Percentiles rank a stretch among this genome's conserved stretches.
Evolutionary conservation across 106 monocot genomes (phyloP).

Genomic region (Cymbidium sinense): DNA sequence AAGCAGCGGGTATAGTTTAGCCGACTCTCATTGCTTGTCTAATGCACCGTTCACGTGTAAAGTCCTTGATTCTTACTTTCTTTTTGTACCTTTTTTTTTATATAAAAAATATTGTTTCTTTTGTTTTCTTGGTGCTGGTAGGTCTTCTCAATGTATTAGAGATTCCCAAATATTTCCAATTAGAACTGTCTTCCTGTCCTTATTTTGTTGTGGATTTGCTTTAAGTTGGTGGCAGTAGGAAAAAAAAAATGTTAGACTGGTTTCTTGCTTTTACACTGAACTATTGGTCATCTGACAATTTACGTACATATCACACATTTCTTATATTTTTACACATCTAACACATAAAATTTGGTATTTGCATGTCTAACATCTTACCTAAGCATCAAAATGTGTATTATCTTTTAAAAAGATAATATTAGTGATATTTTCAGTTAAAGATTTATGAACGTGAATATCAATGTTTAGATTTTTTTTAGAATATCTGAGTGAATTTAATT

Average conservation of each 20-base stretch:
- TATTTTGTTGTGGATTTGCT: background rate
- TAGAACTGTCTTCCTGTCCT: background rate
- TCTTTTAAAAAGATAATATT: too few species aligned
- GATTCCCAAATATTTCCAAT: background rate
- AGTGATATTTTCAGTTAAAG: too few species aligned
- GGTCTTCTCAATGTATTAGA: background rate
- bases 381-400: too few species aligned
- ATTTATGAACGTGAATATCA: too few species aligned
- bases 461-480: too few species aligned
- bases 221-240: background rate
- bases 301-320: too few species aligned
- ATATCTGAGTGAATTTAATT: too few species aligned
- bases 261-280: background rate
- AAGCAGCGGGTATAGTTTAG: constrained; percentile 31
- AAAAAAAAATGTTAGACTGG: background rate
- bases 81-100: background rate
- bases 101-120: background rate
- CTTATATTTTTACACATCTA: too few species aligned
- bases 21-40: too few species aligned
- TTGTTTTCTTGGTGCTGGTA: background rate
- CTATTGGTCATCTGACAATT: too few species aligned
- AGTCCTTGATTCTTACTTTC: background rate
- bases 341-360: too few species aligned
- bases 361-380: too few species aligned
- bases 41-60: background rate